These are phyloP conservation scores for Lachancea sp. DNA, from an alignment of 805 yeast species.

Conservation along the genomic window DNA sequence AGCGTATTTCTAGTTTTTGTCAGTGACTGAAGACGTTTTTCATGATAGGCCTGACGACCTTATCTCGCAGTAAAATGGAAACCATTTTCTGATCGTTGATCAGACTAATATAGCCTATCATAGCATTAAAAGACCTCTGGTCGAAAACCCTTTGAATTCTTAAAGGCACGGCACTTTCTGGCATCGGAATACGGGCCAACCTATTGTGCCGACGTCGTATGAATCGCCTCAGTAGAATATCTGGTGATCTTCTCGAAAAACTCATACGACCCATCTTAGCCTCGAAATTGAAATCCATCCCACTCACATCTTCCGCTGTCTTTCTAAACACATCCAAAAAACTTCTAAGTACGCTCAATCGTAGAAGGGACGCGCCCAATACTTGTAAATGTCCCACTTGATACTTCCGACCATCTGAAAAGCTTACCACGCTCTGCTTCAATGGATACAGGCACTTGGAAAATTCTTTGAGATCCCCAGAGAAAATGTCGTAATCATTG, in stretches of 20 bases:
- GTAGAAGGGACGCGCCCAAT: constrained; percentile 12
- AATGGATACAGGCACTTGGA: constrained; percentile 19
- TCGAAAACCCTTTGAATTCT: constrained; percentile 18
- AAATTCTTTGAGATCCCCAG: constrained; percentile 11
- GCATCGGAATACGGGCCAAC: constrained; percentile 17
- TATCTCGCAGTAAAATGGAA: constrained; percentile 15
- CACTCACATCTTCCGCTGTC: constrained; percentile 15
- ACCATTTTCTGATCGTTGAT: constrained; percentile 18
- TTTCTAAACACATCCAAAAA: constrained; percentile 16
- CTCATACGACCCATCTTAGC: constrained; percentile 15
- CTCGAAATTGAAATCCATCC: constrained; percentile 20
- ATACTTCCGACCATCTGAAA: constrained; percentile 10
- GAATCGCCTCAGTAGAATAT: constrained; percentile 10
- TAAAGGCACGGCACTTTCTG: constrained; percentile 17
- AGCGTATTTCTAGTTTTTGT: too few species aligned
- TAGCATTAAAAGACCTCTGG: constrained; percentile 16
- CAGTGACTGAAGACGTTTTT: constrained; percentile 7
- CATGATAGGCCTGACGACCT: constrained; percentile 14
- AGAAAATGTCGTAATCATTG: constrained; percentile 9
- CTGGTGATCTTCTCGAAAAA: constrained; percentile 11
- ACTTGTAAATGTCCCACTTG: constrained; percentile 13
- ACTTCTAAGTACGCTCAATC: constrained; percentile 9
- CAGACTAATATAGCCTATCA: constrained; percentile 24
- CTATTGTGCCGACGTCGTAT: constrained; percentile 7
- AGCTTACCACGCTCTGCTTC: constrained; percentile 9